Evolutionary conservation across 2,329 filamentous ascomycete species (phyloP), one percentile per base, ranked within the genome.

Genomic region (Cercospora sesami): DNA sequence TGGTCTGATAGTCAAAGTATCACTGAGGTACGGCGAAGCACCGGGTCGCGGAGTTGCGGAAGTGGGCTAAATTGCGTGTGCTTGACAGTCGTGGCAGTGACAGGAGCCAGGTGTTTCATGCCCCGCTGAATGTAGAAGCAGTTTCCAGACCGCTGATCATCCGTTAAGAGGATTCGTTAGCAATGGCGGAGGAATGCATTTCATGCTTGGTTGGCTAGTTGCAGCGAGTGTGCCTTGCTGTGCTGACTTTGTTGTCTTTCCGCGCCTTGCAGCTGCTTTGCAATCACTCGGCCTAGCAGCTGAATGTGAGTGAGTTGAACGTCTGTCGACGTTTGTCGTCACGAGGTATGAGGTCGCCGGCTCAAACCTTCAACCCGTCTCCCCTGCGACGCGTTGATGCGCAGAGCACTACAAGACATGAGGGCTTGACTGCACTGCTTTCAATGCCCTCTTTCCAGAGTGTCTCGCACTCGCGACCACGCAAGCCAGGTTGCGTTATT

Each of bases 71-170:
- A 14, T 59, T 59, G 55, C 55, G 31, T 23, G 48, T 55, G 48
- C 48, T 53, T 26, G 23, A 55, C 48, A 55, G 18, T 45, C 42
- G n/a, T 57, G 53, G 53, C 14, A 57, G 31, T 18, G 55, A 59
- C 30, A n/a, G 53, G 2, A 58, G 53, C n/a, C 53, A 58, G 26
- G 16, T 59, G 55, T 36, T 59, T 59, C 55, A 59, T 33, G 26
- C 16, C 30, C 55, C 55, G 55, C 55, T 59, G 55, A 18, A 59
- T 59, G 55, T 23, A 36, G 55, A 59, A 31, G 28, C 55, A 33
- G 55, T 31, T 59, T 59, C 55, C 55, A 18, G 55, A 59, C 28
- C 28, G 55, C 28, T 36, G 30, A 36, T 59, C 55, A 59, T 36
- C 55, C 48, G 48, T 55, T 23, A 26, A 55, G 48, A 55, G 48